phyloP scores from a whole-genome alignment of 345 rosid species.

The Aurinia saxatilis region DNA sequence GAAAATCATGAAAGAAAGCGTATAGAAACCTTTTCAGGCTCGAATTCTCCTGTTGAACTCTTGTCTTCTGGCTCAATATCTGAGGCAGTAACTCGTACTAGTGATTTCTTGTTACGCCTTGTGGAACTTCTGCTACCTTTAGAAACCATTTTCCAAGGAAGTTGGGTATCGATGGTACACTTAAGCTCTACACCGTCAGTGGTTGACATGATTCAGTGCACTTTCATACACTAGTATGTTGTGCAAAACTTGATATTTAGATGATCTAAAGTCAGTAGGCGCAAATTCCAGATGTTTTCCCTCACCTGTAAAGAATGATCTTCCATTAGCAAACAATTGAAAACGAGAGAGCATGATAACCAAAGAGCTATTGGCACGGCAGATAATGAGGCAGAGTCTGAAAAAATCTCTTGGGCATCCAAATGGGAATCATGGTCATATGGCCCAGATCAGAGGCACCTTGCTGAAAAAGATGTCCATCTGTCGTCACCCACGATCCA shows the following conservation, averaged over 20 bases:
- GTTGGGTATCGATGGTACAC: slow-evolving; percentile 33
- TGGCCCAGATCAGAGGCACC: no score
- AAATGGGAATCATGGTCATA: no score
- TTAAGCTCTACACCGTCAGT: slow-evolving; percentile 37
- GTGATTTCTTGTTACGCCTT: slow-evolving; percentile 35
- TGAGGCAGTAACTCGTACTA: slow-evolving; percentile 14
- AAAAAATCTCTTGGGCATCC: no score
- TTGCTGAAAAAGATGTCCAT: background rate
- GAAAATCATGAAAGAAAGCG: background rate
- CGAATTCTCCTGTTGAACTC: slow-evolving; percentile 26
- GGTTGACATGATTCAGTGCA: slow-evolving; percentile 35
- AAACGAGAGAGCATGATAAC: background rate
- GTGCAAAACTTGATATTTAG: no score
- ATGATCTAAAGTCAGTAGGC: no score
- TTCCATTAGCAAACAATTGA: background rate
- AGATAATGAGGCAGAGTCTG: no score
- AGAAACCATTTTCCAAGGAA: slow-evolving; percentile 44
- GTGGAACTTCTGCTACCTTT: slow-evolving; percentile 39
- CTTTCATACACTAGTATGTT: no score
- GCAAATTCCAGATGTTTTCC: background rate
- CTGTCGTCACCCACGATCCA: background rate
- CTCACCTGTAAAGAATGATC: slow-evolving; percentile 3
- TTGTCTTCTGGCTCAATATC: slow-evolving; percentile 22
- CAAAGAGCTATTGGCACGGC: no score
- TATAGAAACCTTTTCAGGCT: slow-evolving; percentile 50